Evolutionary conservation across 768 basidiomycete species (phyloP).

Genomic region (Pleurotus eryngii): DNA sequence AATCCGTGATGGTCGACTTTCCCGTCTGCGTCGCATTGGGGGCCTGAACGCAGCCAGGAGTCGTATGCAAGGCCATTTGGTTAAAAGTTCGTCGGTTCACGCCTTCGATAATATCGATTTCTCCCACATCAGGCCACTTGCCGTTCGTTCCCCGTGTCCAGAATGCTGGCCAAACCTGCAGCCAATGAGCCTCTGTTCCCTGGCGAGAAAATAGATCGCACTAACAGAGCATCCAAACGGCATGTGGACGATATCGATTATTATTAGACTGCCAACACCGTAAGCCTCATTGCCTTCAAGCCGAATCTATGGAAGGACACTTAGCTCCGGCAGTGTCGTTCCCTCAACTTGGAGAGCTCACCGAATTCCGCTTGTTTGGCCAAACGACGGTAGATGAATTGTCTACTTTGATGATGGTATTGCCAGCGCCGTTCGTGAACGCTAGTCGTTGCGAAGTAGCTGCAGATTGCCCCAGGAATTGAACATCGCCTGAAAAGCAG

Average conservation of each 20-base stretch:
- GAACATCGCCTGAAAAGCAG: conserved; percentile 50
- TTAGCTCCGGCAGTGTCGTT: no score
- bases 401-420: conserved; percentile 74
- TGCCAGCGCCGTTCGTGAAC: conserved; percentile 56
- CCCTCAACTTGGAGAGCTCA: conserved; percentile 24
- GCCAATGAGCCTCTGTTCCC: background rate
- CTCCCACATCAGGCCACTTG: conserved; percentile 43
- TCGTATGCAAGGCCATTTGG: conserved; percentile 80
- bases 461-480: conserved; percentile 47
- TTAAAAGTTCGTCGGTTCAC: conserved; percentile 71
- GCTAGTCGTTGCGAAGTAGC: conserved; percentile 50
- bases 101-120: conserved; percentile 74
- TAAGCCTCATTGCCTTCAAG: conserved; percentile 42
- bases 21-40: conserved; percentile 44
- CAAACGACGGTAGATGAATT: conserved; percentile 53
- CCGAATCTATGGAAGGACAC: conserved; percentile 30
- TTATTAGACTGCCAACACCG: conserved; percentile 39
- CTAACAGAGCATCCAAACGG: conserved; percentile 52
- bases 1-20: conserved; percentile 49
- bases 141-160: conserved; percentile 41
- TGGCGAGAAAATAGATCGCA: background rate
- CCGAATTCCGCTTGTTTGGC: conserved; percentile 57
- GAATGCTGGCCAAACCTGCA: conserved; percentile 46
- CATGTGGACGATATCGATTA: conserved; percentile 43
- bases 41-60: conserved; percentile 34